Evolutionary conservation across 2,329 filamentous ascomycete genomes (phyloP).

Genomic region (Scedosporium apiospermum): DNA sequence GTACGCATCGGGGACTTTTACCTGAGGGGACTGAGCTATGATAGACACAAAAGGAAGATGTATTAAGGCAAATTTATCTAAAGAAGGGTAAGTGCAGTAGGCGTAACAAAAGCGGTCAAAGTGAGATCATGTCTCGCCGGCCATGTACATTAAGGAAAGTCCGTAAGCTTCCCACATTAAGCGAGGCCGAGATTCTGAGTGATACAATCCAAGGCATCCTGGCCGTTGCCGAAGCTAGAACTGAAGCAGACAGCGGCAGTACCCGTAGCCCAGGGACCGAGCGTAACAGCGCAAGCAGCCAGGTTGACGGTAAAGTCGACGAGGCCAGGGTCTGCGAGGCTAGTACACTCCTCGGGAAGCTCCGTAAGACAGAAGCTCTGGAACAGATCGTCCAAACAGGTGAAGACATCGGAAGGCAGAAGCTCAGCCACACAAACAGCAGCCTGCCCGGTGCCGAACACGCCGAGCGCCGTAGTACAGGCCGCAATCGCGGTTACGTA

Average conservation of each 20-base stretch:
- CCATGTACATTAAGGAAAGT: too few relatives aligned
- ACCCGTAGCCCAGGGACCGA: background rate
- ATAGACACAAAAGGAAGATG: too few relatives aligned
- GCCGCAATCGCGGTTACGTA: background rate
- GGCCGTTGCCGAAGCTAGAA: background rate
- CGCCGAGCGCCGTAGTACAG: background rate
- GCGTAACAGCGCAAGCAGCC: background rate
- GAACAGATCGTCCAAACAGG: background rate
- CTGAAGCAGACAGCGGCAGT: background rate
- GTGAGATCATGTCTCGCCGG: too few relatives aligned
- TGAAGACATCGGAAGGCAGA: background rate
- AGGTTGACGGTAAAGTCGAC: slow-evolving; percentile 8
- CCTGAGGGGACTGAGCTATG: too few relatives aligned
- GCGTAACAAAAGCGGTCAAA: too few relatives aligned
- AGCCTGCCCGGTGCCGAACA: background rate
- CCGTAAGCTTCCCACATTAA: too few relatives aligned
- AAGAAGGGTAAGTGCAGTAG: too few relatives aligned
- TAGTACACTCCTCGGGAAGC: slow-evolving; percentile 6
- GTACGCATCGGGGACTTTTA: too few relatives aligned
- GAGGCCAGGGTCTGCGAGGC: slow-evolving; percentile 6
- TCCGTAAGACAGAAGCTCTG: slow-evolving; percentile 2
- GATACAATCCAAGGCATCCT: background rate
- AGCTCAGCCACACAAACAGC: background rate
- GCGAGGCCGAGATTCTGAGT: background rate
- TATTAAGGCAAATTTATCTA: too few relatives aligned